These are phyloP conservation scores for Tolypocladium album DNA, from an alignment of 2,329 filamentous ascomycete genomes.

Conservation along the genomic window DNA sequence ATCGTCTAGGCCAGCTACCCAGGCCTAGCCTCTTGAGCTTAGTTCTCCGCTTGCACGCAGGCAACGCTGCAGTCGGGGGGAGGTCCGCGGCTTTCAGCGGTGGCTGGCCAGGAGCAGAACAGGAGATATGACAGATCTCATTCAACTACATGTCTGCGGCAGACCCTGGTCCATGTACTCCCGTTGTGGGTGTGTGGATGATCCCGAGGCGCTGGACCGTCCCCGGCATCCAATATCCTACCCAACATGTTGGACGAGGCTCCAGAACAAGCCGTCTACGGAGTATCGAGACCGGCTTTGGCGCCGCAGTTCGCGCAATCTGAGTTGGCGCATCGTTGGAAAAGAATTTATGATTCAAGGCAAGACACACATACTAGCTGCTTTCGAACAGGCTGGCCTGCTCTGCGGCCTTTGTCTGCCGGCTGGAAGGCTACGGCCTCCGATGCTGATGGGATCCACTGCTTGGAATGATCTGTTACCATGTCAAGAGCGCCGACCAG, in stretches of 20 bases:
- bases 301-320: background rate
- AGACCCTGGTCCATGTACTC: conserved; percentile 5
- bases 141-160: conserved; percentile 9
- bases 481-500: background rate
- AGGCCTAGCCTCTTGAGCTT: background rate
- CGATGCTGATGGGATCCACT: background rate
- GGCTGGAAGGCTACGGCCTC: background rate
- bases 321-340: background rate
- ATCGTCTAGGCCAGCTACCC: background rate
- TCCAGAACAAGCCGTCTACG: background rate
- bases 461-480: background rate
- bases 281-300: background rate
- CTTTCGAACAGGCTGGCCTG: background rate
- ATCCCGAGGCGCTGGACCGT: conserved; percentile 18
- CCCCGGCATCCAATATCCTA: conserved; percentile 4
- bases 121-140: conserved; percentile 15
- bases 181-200: conserved; percentile 7
- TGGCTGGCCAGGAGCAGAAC: conserved; percentile 3
- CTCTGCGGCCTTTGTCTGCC: background rate
- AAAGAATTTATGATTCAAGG: background rate
- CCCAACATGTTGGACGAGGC: conserved; percentile 3
- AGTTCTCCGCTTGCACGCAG: conserved; percentile 2
- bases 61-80: conserved; percentile 5
- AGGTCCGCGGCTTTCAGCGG: conserved; percentile 4
- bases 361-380: background rate